phyloP scores from a whole-genome alignment of 2,329 filamentous ascomycete genomes.

The Ophiobolus disseminans region DNA sequence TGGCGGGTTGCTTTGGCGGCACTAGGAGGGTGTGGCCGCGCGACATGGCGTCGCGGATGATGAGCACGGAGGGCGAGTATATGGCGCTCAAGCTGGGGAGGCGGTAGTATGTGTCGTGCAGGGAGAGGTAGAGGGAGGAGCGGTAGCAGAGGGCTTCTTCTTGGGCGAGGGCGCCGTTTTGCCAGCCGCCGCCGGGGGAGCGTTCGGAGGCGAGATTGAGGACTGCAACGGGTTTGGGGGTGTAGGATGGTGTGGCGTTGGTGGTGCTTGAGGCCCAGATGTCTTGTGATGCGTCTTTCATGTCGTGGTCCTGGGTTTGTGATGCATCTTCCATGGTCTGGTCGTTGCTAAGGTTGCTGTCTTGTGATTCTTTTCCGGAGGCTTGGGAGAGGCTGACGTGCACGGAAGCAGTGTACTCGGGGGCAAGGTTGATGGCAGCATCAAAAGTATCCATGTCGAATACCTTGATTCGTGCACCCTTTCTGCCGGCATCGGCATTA shows the following conservation, averaged over 20 bases:
- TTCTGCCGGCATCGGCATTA: constrained; percentile 23
- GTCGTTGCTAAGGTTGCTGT: background rate
- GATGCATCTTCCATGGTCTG: too few species aligned
- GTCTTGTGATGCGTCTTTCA: constrained; percentile 2
- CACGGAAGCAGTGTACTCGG: constrained; percentile 17
- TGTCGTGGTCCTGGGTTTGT: background rate
- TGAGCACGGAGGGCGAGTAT: constrained; percentile 66
- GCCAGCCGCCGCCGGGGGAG: constrained; percentile 69
- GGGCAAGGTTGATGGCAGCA: constrained; percentile 37
- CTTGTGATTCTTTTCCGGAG: too few species aligned
- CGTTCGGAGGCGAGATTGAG: constrained; percentile 70
- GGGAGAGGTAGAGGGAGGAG: constrained; percentile 60
- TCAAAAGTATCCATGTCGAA: constrained; percentile 45
- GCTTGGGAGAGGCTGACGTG: constrained; percentile 9
- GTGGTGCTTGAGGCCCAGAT: background rate
- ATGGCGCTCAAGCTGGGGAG: constrained; percentile 59
- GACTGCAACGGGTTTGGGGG: constrained; percentile 58
- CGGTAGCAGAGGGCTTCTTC: constrained; percentile 74
- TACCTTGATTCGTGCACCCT: constrained; percentile 38
- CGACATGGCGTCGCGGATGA: constrained; percentile 62
- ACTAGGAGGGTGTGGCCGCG: constrained; percentile 57
- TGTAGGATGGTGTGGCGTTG: constrained; percentile 1
- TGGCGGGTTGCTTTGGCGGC: constrained; percentile 30
- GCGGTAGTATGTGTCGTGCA: constrained; percentile 61
- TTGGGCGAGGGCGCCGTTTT: constrained; percentile 67